Evolutionary conservation across 345 rosid genomes (phyloP), one percentile per base, ranked within the genome.

Genomic region (Pelargonium nanum): DNA sequence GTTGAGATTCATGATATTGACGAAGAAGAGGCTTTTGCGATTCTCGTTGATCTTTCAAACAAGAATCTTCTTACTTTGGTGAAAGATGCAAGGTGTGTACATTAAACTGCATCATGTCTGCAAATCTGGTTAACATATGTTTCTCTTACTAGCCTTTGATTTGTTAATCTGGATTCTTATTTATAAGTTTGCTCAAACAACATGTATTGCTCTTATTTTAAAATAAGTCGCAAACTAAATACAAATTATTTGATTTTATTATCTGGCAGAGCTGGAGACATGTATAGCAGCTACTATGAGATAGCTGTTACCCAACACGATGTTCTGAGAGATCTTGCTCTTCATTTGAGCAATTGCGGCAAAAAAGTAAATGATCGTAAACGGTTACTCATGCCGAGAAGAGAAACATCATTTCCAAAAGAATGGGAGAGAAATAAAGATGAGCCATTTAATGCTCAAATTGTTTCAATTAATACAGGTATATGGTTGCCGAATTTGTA

Each of bases 391-490:
- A 87, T 93, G 99, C 91, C 96, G 0, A 75, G 72, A 65, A 84
- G 89, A 74, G 96, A 79, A 32, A 3, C 32, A 0, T 70, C 54
- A 54, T 72, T 87, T 68, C 97, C 99, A 34, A 80, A 71, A 75
- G 88, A 87, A 53, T 93, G 99, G 99, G 91, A 82, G 71, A 81
- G 84, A 69, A 78, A 83, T 73, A 71, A 70, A 7, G 91, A 75
- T 55, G 68, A 51, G 44, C 83, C 82, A 24, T 89, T 81, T 68
- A 60, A 65, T 26, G 97, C 99, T 50, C 86, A 73, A 63, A 80
- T 85, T 73, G 91, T 93, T 68, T 93, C 99, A 62, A 59, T 89
- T 57, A 85, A 87, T 73, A 89, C 97, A 64, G 94, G 99, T 69
- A 24, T 13, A 13, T 40, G 48, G 16, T 40, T 0, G 15, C 48